Base-by-base conservation (phyloP, 768 basidiomycete species). In the Nevesoporus exiguus region DNA sequence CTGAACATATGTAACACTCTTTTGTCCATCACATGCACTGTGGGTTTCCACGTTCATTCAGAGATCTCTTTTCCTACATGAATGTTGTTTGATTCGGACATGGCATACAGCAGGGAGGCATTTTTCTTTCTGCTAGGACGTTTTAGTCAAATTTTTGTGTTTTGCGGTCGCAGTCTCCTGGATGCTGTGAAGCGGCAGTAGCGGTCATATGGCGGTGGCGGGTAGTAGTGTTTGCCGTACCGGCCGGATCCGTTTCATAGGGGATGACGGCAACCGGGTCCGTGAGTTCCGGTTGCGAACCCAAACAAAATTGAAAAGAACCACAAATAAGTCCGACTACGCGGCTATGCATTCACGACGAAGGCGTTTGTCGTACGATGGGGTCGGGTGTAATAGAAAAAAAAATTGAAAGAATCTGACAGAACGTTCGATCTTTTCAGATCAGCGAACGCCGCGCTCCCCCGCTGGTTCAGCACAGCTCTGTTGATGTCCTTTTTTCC, bases 1-100 rank as follows among this genome's bases (percentile, higher is more conserved):
- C 55, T 63, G 71, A 61, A 72, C 67, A 71, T 62, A 65, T 70
- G 69, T 70, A 70, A 53, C 70, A 63, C 55, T 65, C 64, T 55
- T 57, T 71, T 69, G 68, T 66, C 55, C 56, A 58, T 70, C 60
- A 57, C 60, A 54, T 56, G 54, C 63, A 59, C 57, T 55, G n/a
- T n/a, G n/a, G n/a, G n/a, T n/a, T n/a, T n/a, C n/a, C n/a, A 58
- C 65, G 24, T 58, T 61, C 69, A 42, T 68, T 71, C 50, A 53
- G 46, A 60, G 61, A 62, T 60, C 50, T 53, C 15, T 22, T 43
- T 58, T 49, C 31, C 22, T 53, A 30, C 54, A 62, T 51, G 54
- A 40, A 51, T 61, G 55, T 64, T 64, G 62, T 61, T 61, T 59
- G 60, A 59, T 56, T 49, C 58, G 69, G 59, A 71, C 56, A 57